Conservation (phyloP, 805 yeast genomes). For the Phaffomyces opuntiae region DNA sequence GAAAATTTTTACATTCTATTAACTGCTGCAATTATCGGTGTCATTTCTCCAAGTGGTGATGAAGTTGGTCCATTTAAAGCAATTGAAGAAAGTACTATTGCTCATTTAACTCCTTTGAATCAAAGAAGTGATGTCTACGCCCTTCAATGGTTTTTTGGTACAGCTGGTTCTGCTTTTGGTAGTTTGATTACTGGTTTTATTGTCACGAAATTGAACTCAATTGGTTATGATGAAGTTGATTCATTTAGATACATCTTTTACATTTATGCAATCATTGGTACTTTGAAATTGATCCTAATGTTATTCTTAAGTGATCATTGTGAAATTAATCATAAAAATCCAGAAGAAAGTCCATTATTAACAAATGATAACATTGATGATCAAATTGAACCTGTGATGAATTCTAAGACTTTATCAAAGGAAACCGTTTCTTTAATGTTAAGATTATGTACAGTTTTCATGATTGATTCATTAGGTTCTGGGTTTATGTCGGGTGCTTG, state of each 20-base stretch:
- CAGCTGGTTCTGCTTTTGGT: conserved; percentile 72
- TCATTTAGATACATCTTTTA: conserved; percentile 54
- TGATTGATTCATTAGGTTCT: conserved; percentile 80
- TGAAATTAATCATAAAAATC: conserved; percentile 29
- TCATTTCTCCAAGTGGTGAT: conserved; percentile 82
- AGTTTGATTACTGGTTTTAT: conserved; percentile 54
- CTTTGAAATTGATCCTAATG: conserved; percentile 44
- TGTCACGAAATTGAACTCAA: conserved; percentile 37
- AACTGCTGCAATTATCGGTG: conserved; percentile 73
- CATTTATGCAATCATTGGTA: conserved; percentile 49
- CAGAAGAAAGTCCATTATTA: conserved; percentile 22
- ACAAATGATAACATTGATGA: neutral
- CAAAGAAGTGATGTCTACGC: conserved; percentile 72
- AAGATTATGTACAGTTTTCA: conserved; percentile 53
- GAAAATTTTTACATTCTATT: conserved; percentile 50
- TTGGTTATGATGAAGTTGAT: conserved; percentile 28
- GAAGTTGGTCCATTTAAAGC: conserved; percentile 90
- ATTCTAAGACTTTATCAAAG: conserved; percentile 25
- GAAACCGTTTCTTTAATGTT: conserved; percentile 37
- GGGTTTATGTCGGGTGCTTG: conserved; percentile 89
- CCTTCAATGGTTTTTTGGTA: conserved; percentile 59
- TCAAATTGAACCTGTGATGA: neutral
- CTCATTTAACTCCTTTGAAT: conserved; percentile 62
- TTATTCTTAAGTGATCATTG: conserved; percentile 44
- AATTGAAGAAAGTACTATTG: conserved; percentile 76